Evolutionary conservation across 2,329 filamentous ascomycete species (phyloP).

Genomic region (Cryphonectria radicalis): DNA sequence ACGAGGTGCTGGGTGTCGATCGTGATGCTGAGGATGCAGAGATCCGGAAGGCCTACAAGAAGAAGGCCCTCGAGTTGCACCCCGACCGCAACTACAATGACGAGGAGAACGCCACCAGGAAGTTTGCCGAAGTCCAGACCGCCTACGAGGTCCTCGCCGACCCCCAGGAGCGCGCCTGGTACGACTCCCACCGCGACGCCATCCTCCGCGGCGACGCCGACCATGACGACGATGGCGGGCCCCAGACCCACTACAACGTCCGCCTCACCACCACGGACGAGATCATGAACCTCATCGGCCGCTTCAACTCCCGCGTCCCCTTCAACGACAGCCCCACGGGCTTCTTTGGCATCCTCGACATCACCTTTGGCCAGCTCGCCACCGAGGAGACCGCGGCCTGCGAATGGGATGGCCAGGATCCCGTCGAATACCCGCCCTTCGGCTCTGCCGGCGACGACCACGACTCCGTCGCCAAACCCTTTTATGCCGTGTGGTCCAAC

Average conservation of each 20-base stretch:
- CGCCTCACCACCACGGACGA: slow-evolving; percentile 81
- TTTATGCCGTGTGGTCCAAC: slow-evolving; percentile 79
- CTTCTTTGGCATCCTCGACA: slow-evolving; percentile 81
- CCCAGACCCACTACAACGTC: slow-evolving; percentile 57
- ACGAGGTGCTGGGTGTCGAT: slow-evolving; percentile 79
- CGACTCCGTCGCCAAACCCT: slow-evolving; percentile 75
- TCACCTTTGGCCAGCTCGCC: slow-evolving; percentile 79
- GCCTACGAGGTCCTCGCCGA: slow-evolving; percentile 97
- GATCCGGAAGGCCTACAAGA: slow-evolving; percentile 93
- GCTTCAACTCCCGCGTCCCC: slow-evolving; percentile 76
- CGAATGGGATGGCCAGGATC: slow-evolving; percentile 65
- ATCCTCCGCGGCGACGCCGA: slow-evolving; percentile 73
- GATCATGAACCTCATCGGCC: slow-evolving; percentile 75
- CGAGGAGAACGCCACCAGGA: slow-evolving; percentile 78
- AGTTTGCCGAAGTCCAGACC: slow-evolving; percentile 89
- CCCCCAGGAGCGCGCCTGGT: slow-evolving; percentile 94
- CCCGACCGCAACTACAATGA: slow-evolving; percentile 92
- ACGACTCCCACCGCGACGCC: slow-evolving; percentile 88
- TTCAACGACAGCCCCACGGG: slow-evolving; percentile 80
- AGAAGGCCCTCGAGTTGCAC: slow-evolving; percentile 89
- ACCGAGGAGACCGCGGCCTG: slow-evolving; percentile 79
- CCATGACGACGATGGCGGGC: slow-evolving; percentile 39
- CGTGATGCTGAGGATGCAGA: slow-evolving; percentile 79
- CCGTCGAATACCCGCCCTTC: slow-evolving; percentile 78
- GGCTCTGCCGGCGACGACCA: slow-evolving; percentile 76